Evolutionary conservation across 345 rosid species (phyloP), one percentile per base, ranked within the genome.

Genomic region (Citrus medica): DNA sequence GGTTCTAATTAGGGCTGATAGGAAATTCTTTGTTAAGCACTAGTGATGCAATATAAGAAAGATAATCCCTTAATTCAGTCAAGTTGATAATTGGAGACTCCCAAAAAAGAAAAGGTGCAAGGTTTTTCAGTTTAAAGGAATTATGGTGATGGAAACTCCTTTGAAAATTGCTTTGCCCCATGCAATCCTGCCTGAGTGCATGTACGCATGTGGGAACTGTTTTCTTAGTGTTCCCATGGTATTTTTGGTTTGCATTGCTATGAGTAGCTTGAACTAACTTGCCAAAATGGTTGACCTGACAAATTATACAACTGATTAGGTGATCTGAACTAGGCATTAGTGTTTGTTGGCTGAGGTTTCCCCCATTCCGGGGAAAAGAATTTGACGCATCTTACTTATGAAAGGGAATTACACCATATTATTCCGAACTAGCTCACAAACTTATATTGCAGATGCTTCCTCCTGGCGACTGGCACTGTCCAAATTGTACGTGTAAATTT

Each of bases 391-490:
- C 78, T 83, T 51, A 68, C 67, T 4, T 8, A 5, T 48, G 14
- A 66, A n/a, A 51, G 63, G 33, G 27, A 55, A 16, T 35, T 67
- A 37, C 33, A 75, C 16, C 14, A 48, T 32, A 12, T 65, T 51
- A n/a, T 60, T 69, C 37, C 17, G 51, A 46, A 46, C 51, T 46
- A 46, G 51, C 51, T 46, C 51, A 13, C 51, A 46, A 46, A 46
- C 13, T 71, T 64, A 61, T 40, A 35, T 86, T 83, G 83, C 92
- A 97, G 98, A 84, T 77, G 85, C 94, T 94, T 82, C 98, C 99
- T 42, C 76, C 76, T 24, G 99, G 99, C 13, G 92, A 87, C 75
- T 97, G 98, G 98, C 92, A 91, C 86, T 97, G 99, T 85, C 92
- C 96, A 76, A 89, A 90, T 74, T 97, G 99, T 84, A 87, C 88